These are phyloP conservation scores for Crucibulum laeve DNA, from an alignment of 768 basidiomycete species.

Conservation along the genomic window DNA sequence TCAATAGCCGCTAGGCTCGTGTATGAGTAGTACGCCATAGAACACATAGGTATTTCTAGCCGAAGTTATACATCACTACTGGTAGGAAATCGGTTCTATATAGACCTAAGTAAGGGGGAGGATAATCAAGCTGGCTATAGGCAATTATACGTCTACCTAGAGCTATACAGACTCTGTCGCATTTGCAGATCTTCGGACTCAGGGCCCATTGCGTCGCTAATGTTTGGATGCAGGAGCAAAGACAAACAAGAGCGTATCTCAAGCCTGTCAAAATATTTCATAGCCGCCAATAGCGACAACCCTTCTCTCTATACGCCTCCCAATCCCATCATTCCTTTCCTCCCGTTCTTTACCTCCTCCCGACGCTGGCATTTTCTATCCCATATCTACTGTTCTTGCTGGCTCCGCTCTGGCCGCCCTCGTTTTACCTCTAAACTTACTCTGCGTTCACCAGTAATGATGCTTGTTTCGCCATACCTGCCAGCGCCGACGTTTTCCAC, in stretches of 20 bases:
- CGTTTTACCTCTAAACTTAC: not conserved
- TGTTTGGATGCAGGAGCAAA: no score
- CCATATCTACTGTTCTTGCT: not conserved
- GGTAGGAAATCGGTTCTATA: no score
- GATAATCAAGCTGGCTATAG: no score
- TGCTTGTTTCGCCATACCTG: slow-evolving; percentile 67
- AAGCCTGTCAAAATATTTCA: not conserved
- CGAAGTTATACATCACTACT: no score
- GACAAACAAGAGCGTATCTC: not conserved
- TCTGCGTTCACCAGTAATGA: slow-evolving; percentile 23
- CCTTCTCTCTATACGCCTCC: not conserved
- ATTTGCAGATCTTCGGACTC: no score
- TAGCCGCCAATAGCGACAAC: not conserved
- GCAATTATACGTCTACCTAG: no score
- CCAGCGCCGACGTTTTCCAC: slow-evolving; percentile 48
- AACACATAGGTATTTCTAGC: no score
- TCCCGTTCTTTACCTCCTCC: not conserved
- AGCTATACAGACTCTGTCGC: no score
- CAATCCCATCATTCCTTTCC: not conserved
- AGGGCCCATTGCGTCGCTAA: no score
- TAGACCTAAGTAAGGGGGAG: no score
- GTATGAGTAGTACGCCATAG: no score
- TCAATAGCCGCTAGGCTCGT: no score
- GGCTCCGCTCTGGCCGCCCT: not conserved
- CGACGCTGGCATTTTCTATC: not conserved